Evolutionary conservation across 495 filamentous ascomycete genomes (phyloP).

Genomic region (Tetracladium marchalianum): DNA sequence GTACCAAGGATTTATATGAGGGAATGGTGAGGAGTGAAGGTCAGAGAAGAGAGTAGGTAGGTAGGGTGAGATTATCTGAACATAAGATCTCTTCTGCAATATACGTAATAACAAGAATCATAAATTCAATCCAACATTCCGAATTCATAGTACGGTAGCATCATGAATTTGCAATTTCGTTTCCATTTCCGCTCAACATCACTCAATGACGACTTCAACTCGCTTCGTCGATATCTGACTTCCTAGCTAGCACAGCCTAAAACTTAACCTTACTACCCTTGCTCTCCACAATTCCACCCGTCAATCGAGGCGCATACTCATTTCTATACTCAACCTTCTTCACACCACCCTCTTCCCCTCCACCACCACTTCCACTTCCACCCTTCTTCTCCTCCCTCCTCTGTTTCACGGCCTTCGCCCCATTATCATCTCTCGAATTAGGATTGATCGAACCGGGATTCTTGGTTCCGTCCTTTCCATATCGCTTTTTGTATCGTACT

Average conservation of each 20-base stretch:
- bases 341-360: neutral
- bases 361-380: constrained; percentile 10
- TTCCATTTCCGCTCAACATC: too few species aligned
- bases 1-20: too few species aligned
- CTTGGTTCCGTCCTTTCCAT: constrained; percentile 54
- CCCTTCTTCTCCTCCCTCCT: neutral
- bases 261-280: constrained; percentile 80
- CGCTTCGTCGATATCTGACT: too few species aligned
- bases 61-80: too few species aligned
- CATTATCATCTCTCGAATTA: constrained; percentile 3
- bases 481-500: constrained; percentile 84
- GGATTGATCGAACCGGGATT: neutral
- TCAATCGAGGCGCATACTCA: constrained; percentile 39
- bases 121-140: too few species aligned
- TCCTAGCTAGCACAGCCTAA: constrained; percentile 26
- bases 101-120: too few species aligned
- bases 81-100: too few species aligned
- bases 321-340: constrained; percentile 32
- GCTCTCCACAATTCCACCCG: constrained; percentile 68
- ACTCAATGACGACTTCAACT: too few species aligned
- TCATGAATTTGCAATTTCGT: too few species aligned
- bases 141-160: too few species aligned
- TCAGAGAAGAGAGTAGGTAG: too few species aligned
- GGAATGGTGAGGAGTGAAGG: too few species aligned
- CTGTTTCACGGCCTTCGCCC: neutral